Evolutionary conservation across 176 grass and related monocot genomes (phyloP).

Genomic region (Avena insularis): DNA sequence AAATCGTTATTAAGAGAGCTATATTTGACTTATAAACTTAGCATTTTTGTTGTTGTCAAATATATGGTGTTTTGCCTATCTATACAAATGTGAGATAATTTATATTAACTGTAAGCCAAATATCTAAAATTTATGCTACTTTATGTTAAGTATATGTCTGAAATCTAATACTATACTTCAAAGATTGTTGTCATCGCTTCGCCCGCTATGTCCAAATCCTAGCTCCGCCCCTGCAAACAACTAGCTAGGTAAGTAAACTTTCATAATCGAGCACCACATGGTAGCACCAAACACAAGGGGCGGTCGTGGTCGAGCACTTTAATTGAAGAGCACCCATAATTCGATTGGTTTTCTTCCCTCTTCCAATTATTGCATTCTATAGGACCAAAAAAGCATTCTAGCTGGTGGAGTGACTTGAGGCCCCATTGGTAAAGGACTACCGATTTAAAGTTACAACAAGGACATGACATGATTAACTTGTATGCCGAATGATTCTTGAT

Average conservation of each 20-base stretch:
- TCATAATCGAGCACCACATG: slow-evolving; percentile 16
- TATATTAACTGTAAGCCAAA: too few species aligned
- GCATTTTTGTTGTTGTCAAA: too few species aligned
- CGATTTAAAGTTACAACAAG: background rate
- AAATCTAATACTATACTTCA: too few species aligned
- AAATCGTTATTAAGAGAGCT: too few species aligned
- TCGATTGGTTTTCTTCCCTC: background rate
- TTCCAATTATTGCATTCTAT: background rate
- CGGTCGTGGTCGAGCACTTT: background rate
- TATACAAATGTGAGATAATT: too few species aligned
- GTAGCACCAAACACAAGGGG: background rate
- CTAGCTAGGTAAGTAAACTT: background rate
- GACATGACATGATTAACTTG: background rate
- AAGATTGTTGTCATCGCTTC: too few species aligned
- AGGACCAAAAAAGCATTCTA: background rate
- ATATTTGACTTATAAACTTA: too few species aligned
- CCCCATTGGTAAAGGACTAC: background rate
- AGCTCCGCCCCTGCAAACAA: too few species aligned
- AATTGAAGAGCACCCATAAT: background rate
- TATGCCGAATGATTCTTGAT: background rate
- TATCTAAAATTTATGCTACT: too few species aligned
- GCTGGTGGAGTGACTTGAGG: background rate
- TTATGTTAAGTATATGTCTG: too few species aligned
- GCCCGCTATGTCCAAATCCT: too few species aligned
- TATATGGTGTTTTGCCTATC: too few species aligned